A percentile compares a stretch with the other conserved stretches of the same genome.
These are phyloP conservation scores for Setomelanomma holmii DNA, from an alignment of 2,329 filamentous ascomycete genomes.

Conservation along the genomic window DNA sequence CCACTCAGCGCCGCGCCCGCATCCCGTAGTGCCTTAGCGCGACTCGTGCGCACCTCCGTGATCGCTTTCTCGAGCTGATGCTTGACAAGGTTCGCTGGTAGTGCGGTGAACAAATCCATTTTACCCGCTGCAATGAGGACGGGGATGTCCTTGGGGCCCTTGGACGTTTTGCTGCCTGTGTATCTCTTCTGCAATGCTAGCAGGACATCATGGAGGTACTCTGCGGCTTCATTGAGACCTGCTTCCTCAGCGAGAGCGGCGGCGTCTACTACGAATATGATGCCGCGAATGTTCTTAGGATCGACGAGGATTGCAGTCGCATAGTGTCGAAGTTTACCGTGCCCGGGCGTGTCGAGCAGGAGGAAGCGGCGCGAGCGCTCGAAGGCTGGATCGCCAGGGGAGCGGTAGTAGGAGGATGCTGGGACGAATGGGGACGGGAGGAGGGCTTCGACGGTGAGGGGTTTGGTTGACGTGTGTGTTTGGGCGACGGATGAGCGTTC, in stretches of 20 bases:
- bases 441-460: slow-evolving; percentile 65
- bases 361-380: slow-evolving; percentile 69
- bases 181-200: slow-evolving; percentile 79
- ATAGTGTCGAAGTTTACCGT: slow-evolving; percentile 86
- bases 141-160: slow-evolving; percentile 67
- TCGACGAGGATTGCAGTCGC: slow-evolving; percentile 63
- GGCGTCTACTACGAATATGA: slow-evolving; percentile 91
- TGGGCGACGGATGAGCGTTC: slow-evolving; percentile 62
- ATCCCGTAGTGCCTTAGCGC: slow-evolving; percentile 79
- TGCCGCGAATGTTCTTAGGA: slow-evolving; percentile 64
- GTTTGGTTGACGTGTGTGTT: slow-evolving; percentile 59
- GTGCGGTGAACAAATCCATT: slow-evolving; percentile 90
- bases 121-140: slow-evolving; percentile 93
- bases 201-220: slow-evolving; percentile 90
- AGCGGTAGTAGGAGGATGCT: slow-evolving; percentile 69
- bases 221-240: slow-evolving; percentile 73
- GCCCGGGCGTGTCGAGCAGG: slow-evolving; percentile 88
- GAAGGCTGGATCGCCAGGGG: slow-evolving; percentile 67
- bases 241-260: slow-evolving; percentile 56
- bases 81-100: slow-evolving; percentile 79
- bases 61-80: slow-evolving; percentile 81
- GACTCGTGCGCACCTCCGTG: slow-evolving; percentile 75
- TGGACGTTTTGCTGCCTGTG: slow-evolving; percentile 62
- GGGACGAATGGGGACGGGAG: slow-evolving; percentile 63
- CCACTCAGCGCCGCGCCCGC: slow-evolving; percentile 73